Base-by-base conservation (phyloP, 163 green algal genomes). In the Chlamydomonas reinhardtii region DNA sequence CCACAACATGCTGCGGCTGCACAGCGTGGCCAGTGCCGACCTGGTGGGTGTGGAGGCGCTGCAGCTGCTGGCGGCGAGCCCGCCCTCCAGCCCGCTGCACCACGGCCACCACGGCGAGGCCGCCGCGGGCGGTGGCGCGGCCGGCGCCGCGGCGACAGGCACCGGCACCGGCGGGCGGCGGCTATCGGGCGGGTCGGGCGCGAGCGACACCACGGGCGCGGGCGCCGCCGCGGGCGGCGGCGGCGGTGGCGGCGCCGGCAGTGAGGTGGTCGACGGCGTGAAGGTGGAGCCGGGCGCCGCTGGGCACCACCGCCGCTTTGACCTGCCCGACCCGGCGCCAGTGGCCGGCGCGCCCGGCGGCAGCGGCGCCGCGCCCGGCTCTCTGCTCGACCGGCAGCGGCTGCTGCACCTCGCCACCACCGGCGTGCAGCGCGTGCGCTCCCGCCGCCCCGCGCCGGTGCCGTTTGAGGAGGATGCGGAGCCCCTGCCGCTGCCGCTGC, bases 31-130 rank as follows among this genome's bases (percentile, higher is more conserved):
- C 68, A 78, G 68, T 25, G 79, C 69, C 15, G 79, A 85, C 37
- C 54, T 85, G 52, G 79, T 62, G 64, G 79, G 77, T 24, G 68
- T 62, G 68, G 79, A 85, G 22, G 79, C 79, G 22, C 68, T 85
- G 79, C 79, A 85, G 79, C 79, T 85, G 52, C 79, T 85, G 52
- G 79, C 79, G 0, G 79, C 79, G 24, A 78, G 68, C 25, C 79
- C 79, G 34, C 79, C 52, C 54, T 70, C 32, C 19, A 85, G 79
- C 52, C 79, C 79, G 17, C 68, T 69, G 25, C 39, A 62, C 25
- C 22, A 75, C 19, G 29, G n/a, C 29, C n/a, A 27, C 43, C 37
- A 68, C n/a, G 48, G 48, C 48, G 48, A 56, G 48, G 48, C 48
- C 12, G 48, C 48, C 11, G 48, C 12, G 6, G 48, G 48, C 48